Conservation (phyloP, 169 alveolate species). For the Plasmodium gallinaceum region DNA sequence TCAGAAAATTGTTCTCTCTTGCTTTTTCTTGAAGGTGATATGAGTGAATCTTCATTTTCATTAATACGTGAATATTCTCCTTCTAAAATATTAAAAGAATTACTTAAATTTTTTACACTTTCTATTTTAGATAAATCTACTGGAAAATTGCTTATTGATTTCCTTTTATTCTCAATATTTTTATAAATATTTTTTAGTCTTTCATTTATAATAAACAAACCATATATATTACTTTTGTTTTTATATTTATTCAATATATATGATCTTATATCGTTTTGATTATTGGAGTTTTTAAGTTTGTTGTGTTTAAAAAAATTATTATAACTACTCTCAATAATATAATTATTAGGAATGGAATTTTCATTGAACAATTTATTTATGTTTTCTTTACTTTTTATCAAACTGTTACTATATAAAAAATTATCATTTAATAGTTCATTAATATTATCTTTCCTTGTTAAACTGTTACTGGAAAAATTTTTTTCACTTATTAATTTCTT, state of each 20-base stretch:
- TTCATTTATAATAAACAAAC: conserved; percentile 56
- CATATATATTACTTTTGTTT: conserved; percentile 54
- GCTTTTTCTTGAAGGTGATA: too few species aligned
- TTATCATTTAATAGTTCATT: neutral
- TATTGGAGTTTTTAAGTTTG: neutral
- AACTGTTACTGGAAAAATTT: neutral
- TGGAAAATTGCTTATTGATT: conserved; percentile 57
- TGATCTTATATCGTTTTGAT: conserved; percentile 16
- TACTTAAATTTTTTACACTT: conserved; percentile 13
- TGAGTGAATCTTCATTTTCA: neutral
- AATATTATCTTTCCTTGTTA: neutral
- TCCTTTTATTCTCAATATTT: conserved; percentile 37
- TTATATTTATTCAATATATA: conserved; percentile 38
- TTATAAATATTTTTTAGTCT: conserved; percentile 47
- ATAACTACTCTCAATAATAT: neutral
- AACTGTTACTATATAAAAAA: neutral
- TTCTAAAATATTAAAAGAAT: conserved; percentile 27
- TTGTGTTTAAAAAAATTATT: neutral
- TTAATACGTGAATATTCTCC: neutral
- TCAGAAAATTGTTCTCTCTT: too few species aligned
- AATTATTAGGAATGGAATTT: neutral
- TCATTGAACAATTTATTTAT: too few species aligned
- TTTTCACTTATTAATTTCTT: neutral
- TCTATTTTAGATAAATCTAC: conserved; percentile 29
- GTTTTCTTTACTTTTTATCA: too few species aligned